Conservation (phyloP, 768 basidiomycete genomes). For the Suillus weaverae region DNA sequence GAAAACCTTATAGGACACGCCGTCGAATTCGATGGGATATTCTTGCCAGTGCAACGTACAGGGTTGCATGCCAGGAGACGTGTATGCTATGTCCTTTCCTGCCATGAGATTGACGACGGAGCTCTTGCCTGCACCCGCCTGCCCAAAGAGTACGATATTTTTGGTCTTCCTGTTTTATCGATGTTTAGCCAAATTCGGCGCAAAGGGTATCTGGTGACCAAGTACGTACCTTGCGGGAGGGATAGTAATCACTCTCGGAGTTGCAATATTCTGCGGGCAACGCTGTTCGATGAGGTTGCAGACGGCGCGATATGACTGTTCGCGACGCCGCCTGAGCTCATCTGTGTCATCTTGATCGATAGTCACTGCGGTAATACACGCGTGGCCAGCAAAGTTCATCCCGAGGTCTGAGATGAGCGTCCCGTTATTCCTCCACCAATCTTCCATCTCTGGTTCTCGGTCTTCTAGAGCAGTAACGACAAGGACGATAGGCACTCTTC, state of each 20-base stretch:
- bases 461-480: constrained; percentile 43
- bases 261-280: not conserved
- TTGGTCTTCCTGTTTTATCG: not conserved
- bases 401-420: constrained; percentile 19
- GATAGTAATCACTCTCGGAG: too few relatives aligned
- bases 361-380: constrained; percentile 32
- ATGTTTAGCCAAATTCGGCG: too few relatives aligned
- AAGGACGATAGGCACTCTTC: constrained; percentile 39
- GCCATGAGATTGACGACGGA: constrained; percentile 42
- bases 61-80: constrained; percentile 26
- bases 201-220: not conserved
- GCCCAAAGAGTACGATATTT: constrained; percentile 32
- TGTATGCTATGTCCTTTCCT: constrained; percentile 22
- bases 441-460: constrained; percentile 30
- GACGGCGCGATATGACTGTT: constrained; percentile 24
- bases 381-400: constrained; percentile 32
- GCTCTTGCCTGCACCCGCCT: constrained; percentile 38
- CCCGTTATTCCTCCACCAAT: constrained; percentile 32
- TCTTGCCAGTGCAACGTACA: constrained; percentile 34
- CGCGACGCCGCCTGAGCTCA: constrained; percentile 19
- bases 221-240: not conserved
- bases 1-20: constrained; percentile 26
- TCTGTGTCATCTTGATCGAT: constrained; percentile 17
- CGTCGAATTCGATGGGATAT: constrained; percentile 29
- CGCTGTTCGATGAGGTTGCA: constrained; percentile 17